These are phyloP conservation scores for Asterophora lycoperdoides DNA, from an alignment of 768 basidiomycete genomes.

Conservation along the genomic window DNA sequence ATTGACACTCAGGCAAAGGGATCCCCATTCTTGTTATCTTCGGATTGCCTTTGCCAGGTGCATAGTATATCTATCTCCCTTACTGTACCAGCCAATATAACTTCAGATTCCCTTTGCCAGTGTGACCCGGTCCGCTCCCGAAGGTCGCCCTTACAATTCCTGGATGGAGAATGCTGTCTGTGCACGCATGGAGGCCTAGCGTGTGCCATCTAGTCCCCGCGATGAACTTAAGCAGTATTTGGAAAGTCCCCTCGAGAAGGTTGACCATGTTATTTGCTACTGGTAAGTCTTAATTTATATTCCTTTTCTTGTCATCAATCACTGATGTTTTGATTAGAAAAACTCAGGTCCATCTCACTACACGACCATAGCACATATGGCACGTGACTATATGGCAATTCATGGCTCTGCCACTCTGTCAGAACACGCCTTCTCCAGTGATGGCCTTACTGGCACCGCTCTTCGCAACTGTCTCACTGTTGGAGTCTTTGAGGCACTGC, in stretches of 20 bases:
- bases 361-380: background rate
- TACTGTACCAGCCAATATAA: no score
- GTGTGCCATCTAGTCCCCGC: background rate
- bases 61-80: no score
- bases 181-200: background rate
- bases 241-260: background rate
- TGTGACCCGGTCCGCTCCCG: no score
- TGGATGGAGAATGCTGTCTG: background rate
- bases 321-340: background rate
- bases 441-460: background rate
- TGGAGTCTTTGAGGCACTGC: background rate
- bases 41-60: no score
- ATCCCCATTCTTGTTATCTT: no score
- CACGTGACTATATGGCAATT: no score
- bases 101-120: no score
- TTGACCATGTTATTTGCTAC: background rate
- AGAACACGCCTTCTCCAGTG: background rate
- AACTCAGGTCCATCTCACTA: background rate
- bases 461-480: background rate
- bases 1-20: no score
- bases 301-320: background rate
- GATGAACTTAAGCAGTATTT: background rate
- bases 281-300: background rate
- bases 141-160: no score
- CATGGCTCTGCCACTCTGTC: background rate